These are phyloP conservation scores for Piromyces finnis DNA, from an alignment of 192 early-diverging fungal genomes.

Conservation along the genomic window DNA sequence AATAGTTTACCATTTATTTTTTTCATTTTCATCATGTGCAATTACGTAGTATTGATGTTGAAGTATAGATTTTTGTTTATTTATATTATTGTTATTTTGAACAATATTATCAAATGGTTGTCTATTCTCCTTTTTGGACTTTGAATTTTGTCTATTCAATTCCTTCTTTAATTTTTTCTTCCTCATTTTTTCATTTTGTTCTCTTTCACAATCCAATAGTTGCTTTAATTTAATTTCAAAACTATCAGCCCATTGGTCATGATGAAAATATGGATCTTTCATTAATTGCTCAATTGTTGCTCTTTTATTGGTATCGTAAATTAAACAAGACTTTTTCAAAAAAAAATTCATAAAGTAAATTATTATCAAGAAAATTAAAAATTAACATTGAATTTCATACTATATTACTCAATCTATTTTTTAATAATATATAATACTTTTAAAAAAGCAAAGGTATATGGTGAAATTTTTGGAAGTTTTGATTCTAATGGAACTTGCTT, in stretches of 20 bases:
- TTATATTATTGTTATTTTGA: background rate
- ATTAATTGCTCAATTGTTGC: slow-evolving; percentile 36
- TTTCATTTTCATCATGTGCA: background rate
- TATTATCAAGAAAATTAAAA: no score
- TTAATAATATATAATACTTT: slow-evolving; percentile 9
- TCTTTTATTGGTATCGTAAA: slow-evolving; percentile 41
- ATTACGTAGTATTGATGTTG: background rate
- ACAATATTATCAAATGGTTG: background rate
- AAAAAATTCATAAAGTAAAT: no score
- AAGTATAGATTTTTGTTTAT: background rate
- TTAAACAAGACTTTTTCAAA: slow-evolving; percentile 21
- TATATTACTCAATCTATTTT: background rate
- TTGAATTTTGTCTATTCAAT: background rate
- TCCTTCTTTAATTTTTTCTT: background rate
- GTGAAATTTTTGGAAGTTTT: slow-evolving; percentile 25
- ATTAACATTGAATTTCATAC: no score
- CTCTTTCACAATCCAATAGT: background rate
- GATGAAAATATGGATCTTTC: slow-evolving; percentile 33
- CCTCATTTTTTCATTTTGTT: background rate
- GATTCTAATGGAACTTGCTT: slow-evolving; percentile 32
- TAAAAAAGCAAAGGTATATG: slow-evolving; percentile 31
- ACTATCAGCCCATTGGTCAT: slow-evolving; percentile 27
- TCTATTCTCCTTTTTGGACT: background rate
- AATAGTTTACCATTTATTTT: background rate
- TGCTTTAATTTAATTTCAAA: slow-evolving; percentile 24